Percentiles rank a stretch among this genome's conserved stretches.
These are phyloP conservation scores for Cyberlindnera euphorbiiphila DNA, from an alignment of 805 yeast species.

Conservation along the genomic window DNA sequence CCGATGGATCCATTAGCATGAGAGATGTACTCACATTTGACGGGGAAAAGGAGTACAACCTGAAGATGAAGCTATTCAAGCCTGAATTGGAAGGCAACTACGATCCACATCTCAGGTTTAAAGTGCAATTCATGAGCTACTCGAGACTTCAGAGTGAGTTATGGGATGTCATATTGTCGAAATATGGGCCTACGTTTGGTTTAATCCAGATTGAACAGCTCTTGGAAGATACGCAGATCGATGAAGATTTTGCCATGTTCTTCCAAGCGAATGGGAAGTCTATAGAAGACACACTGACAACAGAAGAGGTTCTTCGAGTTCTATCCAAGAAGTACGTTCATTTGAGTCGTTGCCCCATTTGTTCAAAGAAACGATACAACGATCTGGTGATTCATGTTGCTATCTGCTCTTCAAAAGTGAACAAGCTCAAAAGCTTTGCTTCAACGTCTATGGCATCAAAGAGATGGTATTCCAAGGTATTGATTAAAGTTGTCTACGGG, in stretches of 20 bases:
- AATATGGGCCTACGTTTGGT: slow-evolving; percentile 41
- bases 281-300: slow-evolving; percentile 40
- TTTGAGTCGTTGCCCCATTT: slow-evolving; percentile 70
- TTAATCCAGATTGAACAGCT: slow-evolving; percentile 54
- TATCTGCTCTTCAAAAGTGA: slow-evolving; percentile 74
- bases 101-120: slow-evolving; percentile 52
- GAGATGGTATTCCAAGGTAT: slow-evolving; percentile 81
- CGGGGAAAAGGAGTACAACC: slow-evolving; percentile 25
- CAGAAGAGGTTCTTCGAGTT: slow-evolving; percentile 51
- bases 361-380: slow-evolving; percentile 66
- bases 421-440: slow-evolving; percentile 70
- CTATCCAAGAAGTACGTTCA: slow-evolving; percentile 36
- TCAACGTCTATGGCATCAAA: slow-evolving; percentile 79
- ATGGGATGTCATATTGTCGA: slow-evolving; percentile 61
- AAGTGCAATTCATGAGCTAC: slow-evolving; percentile 67
- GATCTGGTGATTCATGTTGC: slow-evolving; percentile 87
- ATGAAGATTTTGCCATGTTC: slow-evolving; percentile 21
- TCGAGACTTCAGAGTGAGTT: slow-evolving; percentile 57
- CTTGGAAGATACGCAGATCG: slow-evolving; percentile 17
- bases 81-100: slow-evolving; percentile 26
- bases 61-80: slow-evolving; percentile 34
- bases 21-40: slow-evolving; percentile 35
- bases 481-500: slow-evolving; percentile 85
- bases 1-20: slow-evolving; percentile 56
- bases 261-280: slow-evolving; percentile 17